A percentile compares a stretch with the other conserved stretches of the same genome.
These are phyloP conservation scores for Quercus robur DNA, from an alignment of 306 rosid species.

Conservation along the genomic window DNA sequence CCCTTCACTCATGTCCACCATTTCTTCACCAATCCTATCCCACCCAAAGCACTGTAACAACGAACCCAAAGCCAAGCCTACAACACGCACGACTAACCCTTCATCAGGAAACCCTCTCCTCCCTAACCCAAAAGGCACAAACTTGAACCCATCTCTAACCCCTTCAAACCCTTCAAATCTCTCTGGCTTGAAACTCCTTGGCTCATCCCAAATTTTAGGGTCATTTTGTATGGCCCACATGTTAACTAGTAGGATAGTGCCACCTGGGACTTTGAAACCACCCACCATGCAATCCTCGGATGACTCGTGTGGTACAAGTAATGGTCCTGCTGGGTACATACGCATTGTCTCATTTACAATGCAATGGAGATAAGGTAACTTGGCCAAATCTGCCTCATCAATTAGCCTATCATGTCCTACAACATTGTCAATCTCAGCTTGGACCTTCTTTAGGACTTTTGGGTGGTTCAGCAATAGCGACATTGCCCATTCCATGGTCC, in stretches of 20 bases:
- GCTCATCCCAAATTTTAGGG: constrained; percentile 27
- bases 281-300: constrained; percentile 26
- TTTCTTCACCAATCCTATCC: not conserved
- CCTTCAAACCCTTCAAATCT: constrained; percentile 12
- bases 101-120: constrained; percentile 35
- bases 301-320: constrained; percentile 30
- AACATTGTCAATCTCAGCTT: constrained; percentile 4
- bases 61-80: constrained; percentile 18
- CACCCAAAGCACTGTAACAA: constrained; percentile 30
- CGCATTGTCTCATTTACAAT: constrained; percentile 35
- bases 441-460: constrained; percentile 4
- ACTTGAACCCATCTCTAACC: constrained; percentile 12
- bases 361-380: constrained; percentile 27
- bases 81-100: constrained; percentile 7
- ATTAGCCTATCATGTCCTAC: constrained; percentile 19
- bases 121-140: constrained; percentile 34
- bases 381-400: constrained; percentile 27
- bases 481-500: constrained; percentile 39
- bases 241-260: constrained; percentile 40
- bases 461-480: constrained; percentile 39
- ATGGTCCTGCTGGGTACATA: constrained; percentile 32
- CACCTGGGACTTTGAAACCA: constrained; percentile 31
- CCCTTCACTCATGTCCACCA: constrained; percentile 5
- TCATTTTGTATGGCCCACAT: constrained; percentile 42
- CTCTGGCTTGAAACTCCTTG: constrained; percentile 29